A percentile compares a stretch with the other conserved stretches of the same genome.
Conservation (phyloP, 192 early-diverging fungal genomes). For the Coemansia sp. region DNA sequence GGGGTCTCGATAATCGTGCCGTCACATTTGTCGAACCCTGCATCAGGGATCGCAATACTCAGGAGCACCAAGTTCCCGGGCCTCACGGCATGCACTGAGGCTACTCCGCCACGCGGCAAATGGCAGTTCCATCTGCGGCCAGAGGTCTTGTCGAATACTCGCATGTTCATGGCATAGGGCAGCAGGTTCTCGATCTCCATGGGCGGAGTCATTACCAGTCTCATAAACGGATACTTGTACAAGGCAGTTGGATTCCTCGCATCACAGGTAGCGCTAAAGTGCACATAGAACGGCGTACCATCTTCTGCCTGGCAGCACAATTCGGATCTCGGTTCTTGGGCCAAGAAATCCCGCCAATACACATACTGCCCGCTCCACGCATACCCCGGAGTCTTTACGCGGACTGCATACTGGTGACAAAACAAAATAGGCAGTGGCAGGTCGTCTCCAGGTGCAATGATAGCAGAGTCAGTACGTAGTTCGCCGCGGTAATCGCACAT, state of each 20-base stretch:
- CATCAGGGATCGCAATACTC: conserved; percentile 73
- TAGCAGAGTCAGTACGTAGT: conserved; percentile 35
- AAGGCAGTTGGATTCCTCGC: conserved; percentile 34
- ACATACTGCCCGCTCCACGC: conserved; percentile 80
- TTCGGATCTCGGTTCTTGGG: conserved; percentile 48
- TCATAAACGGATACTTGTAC: conserved; percentile 78
- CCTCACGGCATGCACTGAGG: conserved; percentile 82
- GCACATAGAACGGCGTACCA: conserved; percentile 44
- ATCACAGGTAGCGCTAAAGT: conserved; percentile 46
- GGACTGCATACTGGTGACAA: conserved; percentile 77
- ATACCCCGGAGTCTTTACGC: conserved; percentile 80
- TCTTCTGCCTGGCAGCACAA: conserved; percentile 58
- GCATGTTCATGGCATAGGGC: conserved; percentile 83
- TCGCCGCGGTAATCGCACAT: conserved; percentile 73
- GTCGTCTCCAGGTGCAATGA: conserved; percentile 75
- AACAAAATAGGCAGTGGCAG: conserved; percentile 86
- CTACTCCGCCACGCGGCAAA: conserved; percentile 70
- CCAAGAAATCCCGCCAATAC: conserved; percentile 80
- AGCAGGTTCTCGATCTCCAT: conserved; percentile 94
- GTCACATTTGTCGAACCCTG: conserved; percentile 75
- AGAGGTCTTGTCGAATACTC: conserved; percentile 75
- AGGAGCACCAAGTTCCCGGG: conserved; percentile 80
- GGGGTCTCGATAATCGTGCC: conserved; percentile 84
- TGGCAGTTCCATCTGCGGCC: conserved; percentile 68
- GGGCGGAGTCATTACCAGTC: conserved; percentile 73